Base-by-base conservation (phyloP, 345 rosid species). In the Camelina neglecta region DNA sequence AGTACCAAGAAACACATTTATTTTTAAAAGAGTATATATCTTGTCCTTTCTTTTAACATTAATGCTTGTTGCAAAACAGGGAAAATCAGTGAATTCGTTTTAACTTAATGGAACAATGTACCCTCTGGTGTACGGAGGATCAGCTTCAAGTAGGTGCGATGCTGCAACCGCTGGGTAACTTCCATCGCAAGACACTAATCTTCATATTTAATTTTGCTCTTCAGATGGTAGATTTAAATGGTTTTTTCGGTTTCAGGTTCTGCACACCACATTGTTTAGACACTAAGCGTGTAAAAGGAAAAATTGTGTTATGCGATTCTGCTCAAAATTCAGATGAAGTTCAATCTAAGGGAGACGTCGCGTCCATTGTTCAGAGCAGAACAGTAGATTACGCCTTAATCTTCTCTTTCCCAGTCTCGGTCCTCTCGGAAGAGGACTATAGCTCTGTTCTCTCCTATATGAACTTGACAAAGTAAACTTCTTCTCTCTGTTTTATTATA, bases 231-330 rank as follows among this genome's bases (percentile, higher is more conserved):
- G 15, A 18, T 56, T 64, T 24, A 36, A 23, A 38, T 18, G 21
- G 8, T 18, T 6, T 23, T 38, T 66, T 7, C 6, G 42, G 44
- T 39, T 58, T 75, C 69, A 85, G 85, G 72, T 4, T 7, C 15
- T 85, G 88, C 67, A 0, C 2, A 12, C 2, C 4, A 42, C 35
- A 31, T 10, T 83, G 85, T 41, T 38, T 85, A 11, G 53, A 80
- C 56, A 36, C 35, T 4, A 75, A 39, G 7, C 65, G 60, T 54
- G 81, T 84, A 7, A 81, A 72, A 20, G 85, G 82, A 35, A 86
- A 82, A 71, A 86, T 84, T 41, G 71, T 84, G 20, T 0, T 81
- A 35, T 84, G 87, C 36, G 74, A 74, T 41, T 69, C 65, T 0
- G 0, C 0, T 1, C 0, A 5, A 0, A 64, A 76, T 13, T 5